Evolutionary conservation across 2,329 filamentous ascomycete species (phyloP).

Genomic region (Penicillium brasilianum): DNA sequence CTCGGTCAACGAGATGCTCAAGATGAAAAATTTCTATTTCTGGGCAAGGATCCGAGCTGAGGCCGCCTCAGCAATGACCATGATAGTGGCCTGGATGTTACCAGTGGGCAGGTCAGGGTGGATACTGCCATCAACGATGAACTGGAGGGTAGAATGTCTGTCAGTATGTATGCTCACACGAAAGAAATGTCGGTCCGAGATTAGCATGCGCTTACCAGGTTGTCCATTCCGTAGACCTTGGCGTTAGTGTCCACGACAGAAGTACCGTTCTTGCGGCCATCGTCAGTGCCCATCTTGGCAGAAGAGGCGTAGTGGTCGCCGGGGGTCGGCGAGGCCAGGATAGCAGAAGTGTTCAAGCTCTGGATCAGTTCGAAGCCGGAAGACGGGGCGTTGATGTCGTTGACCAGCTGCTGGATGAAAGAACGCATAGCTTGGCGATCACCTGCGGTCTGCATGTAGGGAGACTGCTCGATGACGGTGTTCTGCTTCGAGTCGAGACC

Average conservation of each 20-base stretch:
- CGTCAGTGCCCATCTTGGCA: conserved; percentile 64
- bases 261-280: conserved; percentile 60
- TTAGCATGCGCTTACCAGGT: conserved; percentile 48
- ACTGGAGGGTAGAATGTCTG: conserved; percentile 7
- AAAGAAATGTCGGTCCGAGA: neutral
- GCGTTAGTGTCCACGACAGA: conserved; percentile 68
- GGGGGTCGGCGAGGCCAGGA: conserved; percentile 48
- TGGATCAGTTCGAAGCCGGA: conserved; percentile 30
- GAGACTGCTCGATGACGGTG: conserved; percentile 33
- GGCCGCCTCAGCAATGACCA: conserved; percentile 67
- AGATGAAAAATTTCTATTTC: conserved; percentile 46
- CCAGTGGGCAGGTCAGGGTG: conserved; percentile 72
- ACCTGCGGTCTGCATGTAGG: conserved; percentile 32
- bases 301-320: conserved; percentile 57
- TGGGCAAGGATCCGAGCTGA: conserved; percentile 46
- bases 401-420: conserved; percentile 31
- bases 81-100: conserved; percentile 70
- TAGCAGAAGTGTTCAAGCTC: conserved; percentile 31
- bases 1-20: neutral
- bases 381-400: conserved; percentile 24
- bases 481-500: conserved; percentile 32
- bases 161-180: neutral
- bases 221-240: conserved; percentile 70
- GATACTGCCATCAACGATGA: conserved; percentile 70
- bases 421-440: conserved; percentile 29